Base-by-base conservation (phyloP, 208 protist species). In the Wallacemonas collosoma region DNA sequence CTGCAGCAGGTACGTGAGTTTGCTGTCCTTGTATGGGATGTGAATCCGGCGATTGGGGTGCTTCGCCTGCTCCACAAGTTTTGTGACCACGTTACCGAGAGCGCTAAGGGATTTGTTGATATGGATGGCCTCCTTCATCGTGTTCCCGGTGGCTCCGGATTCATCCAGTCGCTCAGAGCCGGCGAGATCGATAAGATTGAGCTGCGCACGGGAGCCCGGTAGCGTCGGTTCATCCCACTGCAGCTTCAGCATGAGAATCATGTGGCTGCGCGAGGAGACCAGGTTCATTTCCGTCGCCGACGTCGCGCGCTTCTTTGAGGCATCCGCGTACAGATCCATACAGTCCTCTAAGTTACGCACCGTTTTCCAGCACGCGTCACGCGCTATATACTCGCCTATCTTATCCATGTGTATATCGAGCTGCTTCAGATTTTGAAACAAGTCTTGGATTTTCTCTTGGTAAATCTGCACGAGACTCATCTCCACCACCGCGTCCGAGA, bases 71-170 rank as follows among this genome's bases (percentile, higher is more conserved):
- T 98, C 91, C 48, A 96, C 91, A 9, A 98, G 82, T 26, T 94
- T 94, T 17, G 64, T 88, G 8, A 98, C 89, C 4, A 98, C 97
- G 70, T 97, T 97, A 44, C 94, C 93, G 6, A 98, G 82, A 11
- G 97, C 95, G 48, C 91, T 95, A 44, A 98, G 90, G 3, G 93
- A 98, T 71, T 97, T 96, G 85, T 98, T 98, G 68, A 98, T 98
- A 64, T 91, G 82, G 50, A 95, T 93, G 8, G 94, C 91, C 83
- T 98, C 95, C 80, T 85, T 95, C 80, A 98, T 89, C 50, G 63
- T 75, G 39, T 97, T 91, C 17, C 94, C 95, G 0, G 77, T 90
- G n/a, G 85, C 88, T 4, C 92, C 89, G 35, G 93, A 97, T 71
- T 97, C 85, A 41, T 83, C 71, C 7, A 97, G 63, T 40, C 90